phyloP scores from a whole-genome alignment of 352 stramenopile species.

The Phytophthora citricola region DNA sequence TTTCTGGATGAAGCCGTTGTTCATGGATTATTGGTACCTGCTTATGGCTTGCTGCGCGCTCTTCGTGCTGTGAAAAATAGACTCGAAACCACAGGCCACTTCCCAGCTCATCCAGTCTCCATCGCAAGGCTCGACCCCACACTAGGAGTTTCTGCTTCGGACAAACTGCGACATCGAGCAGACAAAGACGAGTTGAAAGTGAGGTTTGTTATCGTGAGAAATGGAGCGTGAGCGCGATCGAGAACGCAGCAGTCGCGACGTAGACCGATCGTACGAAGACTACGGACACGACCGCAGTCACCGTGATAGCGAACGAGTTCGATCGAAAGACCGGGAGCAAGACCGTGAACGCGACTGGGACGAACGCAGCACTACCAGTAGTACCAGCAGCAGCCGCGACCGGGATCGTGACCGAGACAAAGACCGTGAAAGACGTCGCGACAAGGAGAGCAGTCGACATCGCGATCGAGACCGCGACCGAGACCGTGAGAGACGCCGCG shows the following conservation, averaged over 20 bases:
- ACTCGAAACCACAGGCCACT: slow-evolving; percentile 37
- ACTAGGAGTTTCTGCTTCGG: slow-evolving; percentile 34
- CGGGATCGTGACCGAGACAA: slow-evolving; percentile 35
- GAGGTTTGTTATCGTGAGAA: slow-evolving; percentile 6
- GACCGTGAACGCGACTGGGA: slow-evolving; percentile 44
- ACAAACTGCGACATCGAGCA: slow-evolving; percentile 19
- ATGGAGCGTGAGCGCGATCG: slow-evolving; percentile 51
- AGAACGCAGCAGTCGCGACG: slow-evolving; percentile 31
- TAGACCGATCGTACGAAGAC: slow-evolving; percentile 27
- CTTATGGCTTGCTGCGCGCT: slow-evolving; percentile 1
- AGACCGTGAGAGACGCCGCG: slow-evolving; percentile 27
- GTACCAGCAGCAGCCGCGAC: slow-evolving; percentile 37
- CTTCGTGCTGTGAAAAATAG: slow-evolving; percentile 30
- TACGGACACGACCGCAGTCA: slow-evolving; percentile 36
- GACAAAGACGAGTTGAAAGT: slow-evolving; percentile 13
- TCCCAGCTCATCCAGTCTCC: slow-evolving; percentile 11
- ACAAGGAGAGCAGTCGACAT: slow-evolving; percentile 18
- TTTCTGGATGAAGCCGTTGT: slow-evolving; percentile 14
- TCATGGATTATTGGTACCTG: slow-evolving; percentile 1
- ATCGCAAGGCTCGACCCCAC: slow-evolving; percentile 5
- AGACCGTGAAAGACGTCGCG: slow-evolving; percentile 25
- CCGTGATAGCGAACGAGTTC: slow-evolving; percentile 29
- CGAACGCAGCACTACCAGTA: slow-evolving; percentile 39
- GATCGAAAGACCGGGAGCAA: slow-evolving; percentile 32
- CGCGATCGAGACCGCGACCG: slow-evolving; percentile 13